Evolutionary conservation across 2,329 filamentous ascomycete genomes (phyloP).

Genomic region (Xylaria sp.): DNA sequence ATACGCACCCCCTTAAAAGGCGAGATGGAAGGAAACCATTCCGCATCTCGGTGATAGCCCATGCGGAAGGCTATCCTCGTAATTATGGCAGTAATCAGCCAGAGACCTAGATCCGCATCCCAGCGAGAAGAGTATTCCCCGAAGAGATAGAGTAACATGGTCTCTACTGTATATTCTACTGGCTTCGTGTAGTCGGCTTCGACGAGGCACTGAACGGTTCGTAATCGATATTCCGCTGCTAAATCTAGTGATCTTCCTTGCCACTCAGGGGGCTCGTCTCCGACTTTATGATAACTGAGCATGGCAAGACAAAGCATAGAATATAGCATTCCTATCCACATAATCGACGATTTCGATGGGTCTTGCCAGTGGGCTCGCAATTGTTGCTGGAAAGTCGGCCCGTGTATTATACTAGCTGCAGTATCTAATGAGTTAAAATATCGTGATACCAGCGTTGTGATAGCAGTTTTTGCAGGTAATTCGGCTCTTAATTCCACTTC

Average conservation of each 20-base stretch:
- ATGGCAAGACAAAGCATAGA: constrained; percentile 81
- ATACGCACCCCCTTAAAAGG: constrained; percentile 75
- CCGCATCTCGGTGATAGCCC: constrained; percentile 82
- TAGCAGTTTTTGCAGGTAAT: constrained; percentile 82
- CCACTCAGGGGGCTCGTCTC: constrained; percentile 83
- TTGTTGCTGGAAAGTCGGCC: constrained; percentile 84
- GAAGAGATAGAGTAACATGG: constrained; percentile 78
- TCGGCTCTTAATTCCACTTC: constrained; percentile 82
- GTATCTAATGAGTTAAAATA: constrained; percentile 88
- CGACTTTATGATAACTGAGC: constrained; percentile 81
- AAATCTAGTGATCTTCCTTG: constrained; percentile 71
- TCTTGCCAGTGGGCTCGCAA: constrained; percentile 75
- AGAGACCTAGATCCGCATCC: constrained; percentile 77
- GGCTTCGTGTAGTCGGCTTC: constrained; percentile 82
- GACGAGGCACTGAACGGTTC: constrained; percentile 82
- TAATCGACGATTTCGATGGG: constrained; percentile 76
- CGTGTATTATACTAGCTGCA: constrained; percentile 80
- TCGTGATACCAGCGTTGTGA: constrained; percentile 85
- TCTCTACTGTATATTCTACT: constrained; percentile 80
- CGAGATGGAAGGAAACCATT: constrained; percentile 76
- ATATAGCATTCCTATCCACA: constrained; percentile 83
- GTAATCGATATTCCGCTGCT: constrained; percentile 72
- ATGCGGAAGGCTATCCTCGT: constrained; percentile 72
- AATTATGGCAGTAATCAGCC: constrained; percentile 66
- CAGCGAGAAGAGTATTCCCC: constrained; percentile 78